Percentiles rank a stretch among this genome's conserved stretches.
Evolutionary conservation across 164 flowering plant genomes (phyloP).

Genomic region (Tinospora cordifolia): DNA sequence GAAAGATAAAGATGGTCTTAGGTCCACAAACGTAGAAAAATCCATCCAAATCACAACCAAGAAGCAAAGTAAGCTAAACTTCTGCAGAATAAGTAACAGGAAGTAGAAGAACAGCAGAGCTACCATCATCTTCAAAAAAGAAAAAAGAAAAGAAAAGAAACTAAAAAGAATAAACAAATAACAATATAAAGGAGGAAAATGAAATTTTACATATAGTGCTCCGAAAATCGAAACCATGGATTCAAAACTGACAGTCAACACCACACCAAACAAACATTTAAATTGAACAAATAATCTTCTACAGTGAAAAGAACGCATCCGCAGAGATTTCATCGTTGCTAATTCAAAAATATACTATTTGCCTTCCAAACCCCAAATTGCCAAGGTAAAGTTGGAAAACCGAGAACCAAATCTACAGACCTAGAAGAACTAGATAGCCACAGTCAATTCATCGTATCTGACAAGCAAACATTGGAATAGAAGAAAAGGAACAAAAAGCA

Average conservation of each 20-base stretch:
- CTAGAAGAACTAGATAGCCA: not conserved
- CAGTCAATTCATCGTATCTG: not conserved
- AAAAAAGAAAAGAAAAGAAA: no score
- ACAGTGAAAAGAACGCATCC: not conserved
- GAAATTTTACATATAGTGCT: not conserved
- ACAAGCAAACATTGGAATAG: not conserved
- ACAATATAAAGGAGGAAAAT: not conserved
- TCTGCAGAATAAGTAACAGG: not conserved
- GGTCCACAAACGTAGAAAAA: not conserved
- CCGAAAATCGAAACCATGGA: not conserved
- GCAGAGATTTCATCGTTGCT: not conserved
- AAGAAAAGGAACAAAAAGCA: not conserved
- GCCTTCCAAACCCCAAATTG: not conserved
- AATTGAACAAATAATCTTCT: not conserved
- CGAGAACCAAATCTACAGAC: not conserved
- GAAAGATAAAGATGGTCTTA: not conserved
- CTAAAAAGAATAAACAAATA: no score
- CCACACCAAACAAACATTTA: not conserved
- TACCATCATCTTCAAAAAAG: not conserved
- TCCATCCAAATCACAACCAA: not conserved
- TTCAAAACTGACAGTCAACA: not conserved
- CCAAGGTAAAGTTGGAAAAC: not conserved
- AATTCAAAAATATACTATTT: not conserved
- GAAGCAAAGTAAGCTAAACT: not conserved
- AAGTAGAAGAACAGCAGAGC: not conserved